Conservation (phyloP, 352 stramenopile species). For the Peronospora farinosa region DNA sequence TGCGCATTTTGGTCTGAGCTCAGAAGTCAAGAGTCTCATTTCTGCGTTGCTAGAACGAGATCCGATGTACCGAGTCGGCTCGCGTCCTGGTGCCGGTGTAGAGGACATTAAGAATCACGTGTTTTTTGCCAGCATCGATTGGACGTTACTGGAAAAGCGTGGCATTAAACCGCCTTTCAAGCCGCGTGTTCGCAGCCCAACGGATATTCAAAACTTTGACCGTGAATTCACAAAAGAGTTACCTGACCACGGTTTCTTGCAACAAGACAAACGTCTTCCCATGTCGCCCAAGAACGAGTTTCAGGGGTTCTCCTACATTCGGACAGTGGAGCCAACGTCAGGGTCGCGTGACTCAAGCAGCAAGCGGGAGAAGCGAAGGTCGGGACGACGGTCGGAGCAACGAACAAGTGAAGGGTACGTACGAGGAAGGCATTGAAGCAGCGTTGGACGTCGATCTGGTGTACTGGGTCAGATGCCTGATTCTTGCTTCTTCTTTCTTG, state of each 20-base stretch:
- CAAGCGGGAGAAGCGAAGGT: constrained; percentile 31
- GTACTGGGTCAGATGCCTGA: constrained; percentile 25
- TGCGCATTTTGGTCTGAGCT: constrained; percentile 67
- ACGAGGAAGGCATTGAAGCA: constrained; percentile 30
- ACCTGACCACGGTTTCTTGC: constrained; percentile 65
- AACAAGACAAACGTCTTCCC: constrained; percentile 68
- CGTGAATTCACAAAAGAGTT: constrained; percentile 83
- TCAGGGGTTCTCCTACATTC: constrained; percentile 78
- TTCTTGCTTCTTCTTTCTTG: constrained; percentile 22
- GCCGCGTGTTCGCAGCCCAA: constrained; percentile 66
- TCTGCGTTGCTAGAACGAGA: constrained; percentile 68
- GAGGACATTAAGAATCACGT: constrained; percentile 75
- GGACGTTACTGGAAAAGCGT: constrained; percentile 59
- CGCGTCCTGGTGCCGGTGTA: constrained; percentile 54
- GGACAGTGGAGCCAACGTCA: constrained; percentile 21
- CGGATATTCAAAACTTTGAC: constrained; percentile 87
- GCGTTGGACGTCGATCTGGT: constrained; percentile 15
- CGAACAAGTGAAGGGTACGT: constrained; percentile 36
- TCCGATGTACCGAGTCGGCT: constrained; percentile 58
- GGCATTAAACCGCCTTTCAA: constrained; percentile 83
- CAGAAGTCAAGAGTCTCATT: constrained; percentile 75
- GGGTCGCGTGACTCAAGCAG: constrained; percentile 22
- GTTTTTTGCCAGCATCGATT: constrained; percentile 80
- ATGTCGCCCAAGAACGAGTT: constrained; percentile 84
- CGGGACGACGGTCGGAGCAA: constrained; percentile 26